Evolutionary conservation across 371 early-diverging fungal species (phyloP), one percentile per base, ranked within the genome.

Genomic region (Haplosporangium sp.): DNA sequence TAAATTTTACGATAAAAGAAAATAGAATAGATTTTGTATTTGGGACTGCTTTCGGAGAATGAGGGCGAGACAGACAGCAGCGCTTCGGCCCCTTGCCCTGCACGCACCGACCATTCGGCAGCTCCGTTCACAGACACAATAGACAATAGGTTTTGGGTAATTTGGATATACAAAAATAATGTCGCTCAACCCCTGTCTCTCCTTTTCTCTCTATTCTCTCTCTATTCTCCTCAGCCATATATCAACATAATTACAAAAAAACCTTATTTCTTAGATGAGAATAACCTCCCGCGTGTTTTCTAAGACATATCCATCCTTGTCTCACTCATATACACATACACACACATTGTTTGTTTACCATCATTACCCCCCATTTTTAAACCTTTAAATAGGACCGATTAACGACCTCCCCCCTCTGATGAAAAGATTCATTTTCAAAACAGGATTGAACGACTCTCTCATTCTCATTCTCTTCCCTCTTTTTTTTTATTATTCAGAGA

Each of bases 301-400:
- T 42, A 65, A 65, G 63, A 63, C 63, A 63, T 38, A 17, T 47
- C 63, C 50, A 17, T 47, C 63, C 52, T 37, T 52, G 65, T 65
- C 65, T 65, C 65, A 65, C 44, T 39, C 37, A 58, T 9, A 40
- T 27, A 20, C 20, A 6, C 61, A 42, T n/a, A 61, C 15, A 61
- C 15, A 61, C 17, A 61, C 39, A 42, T 3, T 5, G 10, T 34
- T 27, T 10, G 40, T 13, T 42, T 44, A 52, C 7, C 5, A 63
- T 17, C 15, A 19, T 40, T 1, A 13, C 27, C 17, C 17, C 39
- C 37, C 11, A 34, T 19, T 59, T 59, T 59, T 39, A 27, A 27
- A 40, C 37, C 38, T 40, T 19, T 59, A 39, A 59, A 59, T 59
- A 59, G 17, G 59, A 59, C 59, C 59, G 40, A 55, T 35, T 9